These are phyloP conservation scores for Phragmites australis DNA, from an alignment of 176 grass and related monocot species.

Conservation along the genomic window DNA sequence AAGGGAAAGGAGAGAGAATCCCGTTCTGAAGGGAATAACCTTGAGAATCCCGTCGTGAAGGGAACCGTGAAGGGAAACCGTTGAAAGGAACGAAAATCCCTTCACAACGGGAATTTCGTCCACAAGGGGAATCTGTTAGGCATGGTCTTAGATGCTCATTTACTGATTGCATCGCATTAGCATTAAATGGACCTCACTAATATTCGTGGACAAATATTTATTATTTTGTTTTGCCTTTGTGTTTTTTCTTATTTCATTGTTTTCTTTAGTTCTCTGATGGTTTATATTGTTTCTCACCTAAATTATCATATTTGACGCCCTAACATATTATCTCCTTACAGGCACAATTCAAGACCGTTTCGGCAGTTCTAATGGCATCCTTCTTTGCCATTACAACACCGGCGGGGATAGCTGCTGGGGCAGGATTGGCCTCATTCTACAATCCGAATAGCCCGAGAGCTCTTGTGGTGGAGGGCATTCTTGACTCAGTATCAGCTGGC, in stretches of 20 bases:
- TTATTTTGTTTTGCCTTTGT: not conserved
- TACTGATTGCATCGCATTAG: not conserved
- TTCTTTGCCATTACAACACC: conserved; percentile 93
- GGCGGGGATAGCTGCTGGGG: conserved; percentile 58
- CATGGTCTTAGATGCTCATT: too few species aligned
- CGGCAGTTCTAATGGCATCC: conserved; percentile 57
- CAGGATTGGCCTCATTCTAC: conserved; percentile 60
- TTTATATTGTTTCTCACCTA: not conserved
- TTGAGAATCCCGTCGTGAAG: too few species aligned
- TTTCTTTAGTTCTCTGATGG: not conserved
- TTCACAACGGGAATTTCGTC: too few species aligned
- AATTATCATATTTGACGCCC: not conserved
- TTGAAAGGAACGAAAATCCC: too few species aligned
- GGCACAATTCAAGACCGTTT: conserved; percentile 70
- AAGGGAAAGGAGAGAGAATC: too few species aligned
- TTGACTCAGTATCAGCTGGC: conserved; percentile 80
- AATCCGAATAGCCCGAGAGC: conserved; percentile 70
- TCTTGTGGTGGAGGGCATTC: conserved; percentile 72
- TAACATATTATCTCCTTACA: conserved; percentile 21
- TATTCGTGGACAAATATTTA: not conserved
- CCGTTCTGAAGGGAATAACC: too few species aligned
- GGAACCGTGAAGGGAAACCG: too few species aligned
- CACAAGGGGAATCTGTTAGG: too few species aligned
- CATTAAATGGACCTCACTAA: not conserved
- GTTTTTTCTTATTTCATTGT: not conserved